Evolutionary conservation across 2,329 filamentous ascomycete species (phyloP), one percentile per base, ranked within the genome.

Genomic region (Ophiostoma quercus): DNA sequence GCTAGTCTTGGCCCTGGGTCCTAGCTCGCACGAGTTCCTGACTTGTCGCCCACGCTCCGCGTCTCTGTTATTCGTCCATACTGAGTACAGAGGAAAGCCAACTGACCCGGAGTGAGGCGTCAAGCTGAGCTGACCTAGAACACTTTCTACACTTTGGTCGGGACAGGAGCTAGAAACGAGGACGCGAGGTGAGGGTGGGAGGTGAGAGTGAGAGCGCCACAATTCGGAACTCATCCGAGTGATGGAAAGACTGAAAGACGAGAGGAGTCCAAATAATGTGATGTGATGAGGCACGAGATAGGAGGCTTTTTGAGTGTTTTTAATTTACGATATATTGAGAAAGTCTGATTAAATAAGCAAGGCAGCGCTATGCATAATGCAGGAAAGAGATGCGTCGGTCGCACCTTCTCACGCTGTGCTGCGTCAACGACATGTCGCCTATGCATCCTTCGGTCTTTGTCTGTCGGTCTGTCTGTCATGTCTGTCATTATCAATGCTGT

Each of bases 1-100:
- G 29, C 57, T 62, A 25, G 57, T 32, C 51, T 57, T 57, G 29
- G 57, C 57, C 43, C 43, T 51, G 22, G n/a, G n/a, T 57, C 51
- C 51, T 57, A 57, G 51, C 51, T 57, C 22, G n/a, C 51, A 57
- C 51, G 51, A 57, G 51, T 57, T 22, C n/a, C 25, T 29, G 25
- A 29, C 25, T 29, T 29, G 25, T 29, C 25, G 25, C 25, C 25
- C 25, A 29, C 25, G 25, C 25, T 29, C 25, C 25, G 25, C 25
- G 25, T 29, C 25, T 29, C 25, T 29, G 25, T 29, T 29, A 29
- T 29, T 29, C 25, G 25, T 29, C 25, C 25, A 29, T 1, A 29
- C 25, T 29, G 25, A n/a, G 37, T 41, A 8, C 1, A 47, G 16
- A 47, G 43, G 41, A 2, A 29, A 29, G 12, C 16, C 41, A 43